Evolutionary conservation across 1,284 basidiomycete genomes (phyloP).

Genomic region (Phellopilus nigrolimitatus): DNA sequence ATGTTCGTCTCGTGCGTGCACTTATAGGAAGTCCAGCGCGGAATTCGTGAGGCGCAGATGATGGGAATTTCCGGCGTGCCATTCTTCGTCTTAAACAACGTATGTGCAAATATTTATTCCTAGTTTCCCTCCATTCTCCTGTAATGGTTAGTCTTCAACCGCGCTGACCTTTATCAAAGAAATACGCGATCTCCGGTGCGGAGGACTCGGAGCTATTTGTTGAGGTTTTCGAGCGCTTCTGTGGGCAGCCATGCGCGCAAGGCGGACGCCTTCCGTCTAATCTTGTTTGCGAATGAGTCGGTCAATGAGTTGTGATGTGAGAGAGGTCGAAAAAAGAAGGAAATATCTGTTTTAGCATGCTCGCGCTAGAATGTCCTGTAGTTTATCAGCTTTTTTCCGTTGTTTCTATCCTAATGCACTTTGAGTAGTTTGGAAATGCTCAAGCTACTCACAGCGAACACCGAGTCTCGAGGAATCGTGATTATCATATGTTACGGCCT

Average conservation of each 20-base stretch:
- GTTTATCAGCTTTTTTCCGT: no score
- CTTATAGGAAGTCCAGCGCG: conserved; percentile 14
- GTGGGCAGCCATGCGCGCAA: not conserved
- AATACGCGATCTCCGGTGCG: conserved; percentile 19
- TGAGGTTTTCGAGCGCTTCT: conserved; percentile 15
- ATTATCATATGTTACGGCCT: no score
- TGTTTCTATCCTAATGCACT: no score
- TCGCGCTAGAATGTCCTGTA: no score
- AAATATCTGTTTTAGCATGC: no score
- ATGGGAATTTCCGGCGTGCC: conserved; percentile 18
- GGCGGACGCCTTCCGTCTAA: not conserved
- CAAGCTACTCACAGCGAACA: no score
- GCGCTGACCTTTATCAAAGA: not conserved
- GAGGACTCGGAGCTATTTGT: conserved; percentile 19
- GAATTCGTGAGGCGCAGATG: conserved; percentile 7
- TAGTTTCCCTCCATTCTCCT: not conserved
- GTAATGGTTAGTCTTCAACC: not conserved
- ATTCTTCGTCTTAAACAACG: conserved; percentile 20
- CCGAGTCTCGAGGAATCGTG: no score
- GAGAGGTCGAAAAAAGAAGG: no score
- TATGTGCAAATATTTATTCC: not conserved
- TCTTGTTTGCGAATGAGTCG: not conserved
- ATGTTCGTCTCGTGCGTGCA: not conserved
- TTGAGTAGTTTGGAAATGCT: no score
- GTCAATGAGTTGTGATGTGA: no score